Base-by-base conservation (phyloP, 1,284 basidiomycete species). In the Leccinum pachyderme region DNA sequence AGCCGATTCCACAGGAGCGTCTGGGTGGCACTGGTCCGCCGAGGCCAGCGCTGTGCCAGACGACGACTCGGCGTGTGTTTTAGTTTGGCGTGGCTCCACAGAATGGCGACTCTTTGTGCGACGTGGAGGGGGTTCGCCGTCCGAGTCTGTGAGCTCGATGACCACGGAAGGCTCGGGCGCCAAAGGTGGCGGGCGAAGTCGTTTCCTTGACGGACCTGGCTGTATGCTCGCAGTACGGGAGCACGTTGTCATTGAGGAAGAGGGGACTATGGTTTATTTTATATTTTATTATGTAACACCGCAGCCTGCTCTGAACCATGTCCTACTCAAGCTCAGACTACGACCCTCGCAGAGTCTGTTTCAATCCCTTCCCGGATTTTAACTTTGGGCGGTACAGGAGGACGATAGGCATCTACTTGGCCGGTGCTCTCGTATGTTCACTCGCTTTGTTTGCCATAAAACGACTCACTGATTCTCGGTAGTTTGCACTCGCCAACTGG, bases 401-500 rank as follows among this genome's bases (percentile, higher is more conserved):
- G 43, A 83, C 91, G 15, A 76, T 93, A 18, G 95, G 95, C 31
- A 92, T 98, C 29, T 98, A 98, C 71, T 74, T 92, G 53, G 88
- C 93, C 2, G 96, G 96, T 39, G 94, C 87, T 41, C 78, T 98
- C 60, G 94, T 96, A 68, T 63, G 91, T 82, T 33, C 27, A 27
- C 22, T 41, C 24, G 24, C 27, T 5, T 18, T 7, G 1, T 8
- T 9, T 5, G 22, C 1, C 25, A 31, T 22, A 15, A 5, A 5
- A 9, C 58, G 47, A 28, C 43, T 8, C 15, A 12, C 4, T 28
- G 15, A 28, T 22, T 7, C 5, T 25, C 9, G 49, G 2, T 64
- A 93, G 93, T 98, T 98, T 72, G 91, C 94, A 2, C 75, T 96
- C 31, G 93, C 93, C 25, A 94, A 91, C 75, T 98, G 95, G 92